Percentiles rank a stretch among this genome's conserved stretches.
phyloP scores from a whole-genome alignment of 2,329 filamentous ascomycete genomes.

The Ophiostoma perfectum region DNA sequence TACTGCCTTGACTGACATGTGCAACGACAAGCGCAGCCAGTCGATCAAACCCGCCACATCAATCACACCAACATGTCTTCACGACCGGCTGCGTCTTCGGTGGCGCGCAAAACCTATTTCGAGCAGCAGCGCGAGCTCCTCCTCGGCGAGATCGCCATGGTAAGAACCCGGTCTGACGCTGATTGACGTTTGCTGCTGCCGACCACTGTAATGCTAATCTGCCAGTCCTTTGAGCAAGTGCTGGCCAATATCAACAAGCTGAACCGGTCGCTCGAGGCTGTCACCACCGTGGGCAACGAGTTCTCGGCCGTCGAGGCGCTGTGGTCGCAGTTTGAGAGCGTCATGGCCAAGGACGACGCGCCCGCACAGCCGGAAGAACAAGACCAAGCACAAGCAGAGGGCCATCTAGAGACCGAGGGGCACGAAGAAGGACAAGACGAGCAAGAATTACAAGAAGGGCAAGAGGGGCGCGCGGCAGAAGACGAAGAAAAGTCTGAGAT shows the following conservation, averaged over 20 bases:
- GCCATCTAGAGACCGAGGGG: not conserved
- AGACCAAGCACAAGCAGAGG: not conserved
- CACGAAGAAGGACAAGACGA: constrained; percentile 3
- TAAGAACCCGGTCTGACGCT: constrained; percentile 33
- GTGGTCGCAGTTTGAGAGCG: constrained; percentile 95
- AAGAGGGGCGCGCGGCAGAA: not conserved
- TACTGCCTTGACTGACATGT: no score
- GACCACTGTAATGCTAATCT: not conserved
- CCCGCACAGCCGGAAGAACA: constrained; percentile 26
- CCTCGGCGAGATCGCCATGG: constrained; percentile 67
- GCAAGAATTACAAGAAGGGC: not conserved
- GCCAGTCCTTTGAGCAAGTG: constrained; percentile 71
- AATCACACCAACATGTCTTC: not conserved
- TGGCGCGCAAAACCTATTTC: constrained; percentile 57
- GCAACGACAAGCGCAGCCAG: no score
- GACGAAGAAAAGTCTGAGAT: constrained; percentile 14
- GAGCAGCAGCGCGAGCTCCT: constrained; percentile 69
- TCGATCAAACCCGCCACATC: not conserved
- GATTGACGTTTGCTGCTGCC: not conserved
- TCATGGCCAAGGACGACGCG: constrained; percentile 65
- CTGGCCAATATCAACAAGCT: constrained; percentile 94
- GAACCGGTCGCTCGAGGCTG: constrained; percentile 84
- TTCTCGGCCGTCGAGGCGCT: constrained; percentile 95
- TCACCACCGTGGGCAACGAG: constrained; percentile 92
- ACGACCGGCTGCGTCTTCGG: constrained; percentile 35